Base-by-base conservation (phyloP, 2,329 filamentous ascomycete genomes). In the Sordariomycetes sp. region DNA sequence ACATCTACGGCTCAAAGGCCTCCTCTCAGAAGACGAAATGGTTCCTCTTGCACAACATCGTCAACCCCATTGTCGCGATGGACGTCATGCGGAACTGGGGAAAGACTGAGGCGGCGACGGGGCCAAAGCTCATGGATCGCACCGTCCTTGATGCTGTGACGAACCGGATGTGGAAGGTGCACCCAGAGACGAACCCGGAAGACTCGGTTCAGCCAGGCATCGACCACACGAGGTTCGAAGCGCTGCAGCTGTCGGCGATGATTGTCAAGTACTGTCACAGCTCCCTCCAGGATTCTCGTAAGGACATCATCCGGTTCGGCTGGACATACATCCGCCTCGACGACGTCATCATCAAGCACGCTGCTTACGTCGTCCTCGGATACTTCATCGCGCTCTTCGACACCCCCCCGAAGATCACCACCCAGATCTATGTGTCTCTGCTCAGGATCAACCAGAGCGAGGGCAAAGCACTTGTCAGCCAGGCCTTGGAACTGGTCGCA, bases 281-380 rank as follows among this genome's bases (percentile, higher is more conserved):
- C 35, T 87, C 90, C 57, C 80, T 99, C 1, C 88, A 95, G 63
- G 94, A 97, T 65, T 86, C 89, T 2, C 85, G 95, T 42, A 99
- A 99, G 70, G 94, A 99, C 62, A 92, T 99, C 61, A 99, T 99
- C 66, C 97, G 96, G 71, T 99, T 97, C 70, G 91, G 90, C 2
- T 99, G 94, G 94, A 96, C 91, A 20, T 97, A 96, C 67, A 99
- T 99, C 65, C 84, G 89, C 25, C 80, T 99, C n/a, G 95, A 99
- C 66, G 94, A 99, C 69, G 89, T 96, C 58, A 96, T 99, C 74
- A 99, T 97, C 76, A 99, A 99, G 70, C 94, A 97, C 68, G 94
- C 92, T 0, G 91, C 94, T 2, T 99, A 99, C 65, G 92, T 96
- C 5, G 84, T 99, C 6, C 95, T 99, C 60, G 90, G 89, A 2